Percentiles rank a stretch among this genome's conserved stretches.
Conservation (phyloP, 257 asterid species). For the Solanum bukasovii region DNA sequence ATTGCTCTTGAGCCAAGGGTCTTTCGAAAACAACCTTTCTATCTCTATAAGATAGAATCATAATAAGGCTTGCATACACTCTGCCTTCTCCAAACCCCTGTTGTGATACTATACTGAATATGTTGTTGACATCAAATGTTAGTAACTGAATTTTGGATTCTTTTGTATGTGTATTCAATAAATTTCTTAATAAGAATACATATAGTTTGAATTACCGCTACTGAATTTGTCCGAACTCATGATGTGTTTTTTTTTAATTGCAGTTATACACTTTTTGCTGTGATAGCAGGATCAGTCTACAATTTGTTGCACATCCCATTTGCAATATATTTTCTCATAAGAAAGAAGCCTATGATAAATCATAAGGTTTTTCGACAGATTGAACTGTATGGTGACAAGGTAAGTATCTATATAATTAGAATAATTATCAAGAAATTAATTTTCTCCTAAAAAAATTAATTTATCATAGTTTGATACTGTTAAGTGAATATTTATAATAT, state of each 20-base stretch:
- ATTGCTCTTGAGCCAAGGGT: background rate
- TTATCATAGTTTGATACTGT: background rate
- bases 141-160: background rate
- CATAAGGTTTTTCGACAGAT: background rate
- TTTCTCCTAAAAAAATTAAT: background rate
- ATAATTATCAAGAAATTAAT: background rate
- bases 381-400: constrained; percentile 11
- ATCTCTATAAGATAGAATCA: background rate
- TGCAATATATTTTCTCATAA: background rate
- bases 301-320: constrained; percentile 1
- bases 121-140: background rate
- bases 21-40: rapidly evolving
- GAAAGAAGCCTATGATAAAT: background rate
- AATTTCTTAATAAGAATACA: background rate
- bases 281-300: background rate
- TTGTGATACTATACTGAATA: background rate
- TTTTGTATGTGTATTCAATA: background rate
- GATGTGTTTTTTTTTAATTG: rapidly evolving
- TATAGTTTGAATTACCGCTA: background rate
- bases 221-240: background rate
- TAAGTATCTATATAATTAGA: background rate
- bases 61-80: too few relatives aligned
- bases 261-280: background rate
- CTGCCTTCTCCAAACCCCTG: rapidly evolving
- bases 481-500: too few relatives aligned